A percentile compares a stretch with the other conserved stretches of the same genome.
These are phyloP conservation scores for Rhizopus arrhizus DNA, from an alignment of 371 early-diverging fungal genomes.

Conservation along the genomic window DNA sequence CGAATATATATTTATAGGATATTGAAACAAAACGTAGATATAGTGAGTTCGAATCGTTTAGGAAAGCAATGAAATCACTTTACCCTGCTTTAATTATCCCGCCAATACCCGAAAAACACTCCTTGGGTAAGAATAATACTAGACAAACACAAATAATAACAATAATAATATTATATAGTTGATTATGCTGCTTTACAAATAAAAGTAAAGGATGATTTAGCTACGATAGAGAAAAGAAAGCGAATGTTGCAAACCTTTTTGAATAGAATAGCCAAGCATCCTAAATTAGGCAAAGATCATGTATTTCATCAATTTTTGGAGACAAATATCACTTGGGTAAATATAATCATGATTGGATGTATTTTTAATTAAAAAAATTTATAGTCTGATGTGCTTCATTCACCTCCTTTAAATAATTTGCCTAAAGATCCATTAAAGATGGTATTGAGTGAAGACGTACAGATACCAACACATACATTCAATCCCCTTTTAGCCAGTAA, in stretches of 20 bases:
- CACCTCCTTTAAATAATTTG: conserved; percentile 47
- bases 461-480: conserved; percentile 27
- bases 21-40: conserved; percentile 60
- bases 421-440: conserved; percentile 67
- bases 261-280: conserved; percentile 86
- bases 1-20: conserved; percentile 19
- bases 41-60: conserved; percentile 94
- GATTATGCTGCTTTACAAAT: conserved; percentile 85
- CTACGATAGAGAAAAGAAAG: conserved; percentile 87
- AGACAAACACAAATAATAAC: not conserved
- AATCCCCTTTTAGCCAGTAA: conserved; percentile 32
- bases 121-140: conserved; percentile 58
- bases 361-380: not conserved
- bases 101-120: conserved; percentile 96
- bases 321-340: conserved; percentile 65
- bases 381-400: conserved; percentile 74
- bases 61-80: conserved; percentile 72
- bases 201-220: conserved; percentile 88
- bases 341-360: no score
- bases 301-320: conserved; percentile 90
- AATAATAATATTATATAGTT: conserved; percentile 42
- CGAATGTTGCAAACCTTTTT: conserved; percentile 91
- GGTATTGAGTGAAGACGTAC: conserved; percentile 32
- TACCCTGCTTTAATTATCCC: conserved; percentile 92
- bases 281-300: conserved; percentile 83